A percentile compares a stretch with the other conserved stretches of the same genome.
Conservation (phyloP, 164 flowering plant species). For the Echeveria elegans region DNA sequence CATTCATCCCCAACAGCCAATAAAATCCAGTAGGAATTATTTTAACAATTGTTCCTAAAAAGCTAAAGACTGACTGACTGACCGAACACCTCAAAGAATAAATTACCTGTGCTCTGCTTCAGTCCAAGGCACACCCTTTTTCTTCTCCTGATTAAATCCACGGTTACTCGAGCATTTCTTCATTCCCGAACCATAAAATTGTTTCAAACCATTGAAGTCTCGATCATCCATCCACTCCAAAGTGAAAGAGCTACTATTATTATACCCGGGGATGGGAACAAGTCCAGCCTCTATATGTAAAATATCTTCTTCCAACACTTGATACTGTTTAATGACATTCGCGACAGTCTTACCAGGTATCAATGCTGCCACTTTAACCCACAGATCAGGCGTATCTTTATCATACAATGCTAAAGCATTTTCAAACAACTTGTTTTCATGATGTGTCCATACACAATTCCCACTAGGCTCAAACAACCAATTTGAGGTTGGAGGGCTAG, state of each 20-base stretch:
- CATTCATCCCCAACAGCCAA: neutral
- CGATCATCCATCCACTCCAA: slow-evolving; percentile 9
- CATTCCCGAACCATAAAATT: slow-evolving; percentile 17
- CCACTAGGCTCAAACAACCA: slow-evolving; percentile 1
- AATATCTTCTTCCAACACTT: slow-evolving; percentile 49
- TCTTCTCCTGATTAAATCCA: slow-evolving; percentile 35
- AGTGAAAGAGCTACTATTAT: slow-evolving; percentile 25
- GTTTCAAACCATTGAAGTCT: slow-evolving; percentile 23
- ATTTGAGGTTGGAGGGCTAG: neutral
- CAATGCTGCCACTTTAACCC: slow-evolving; percentile 53
- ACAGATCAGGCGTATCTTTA: slow-evolving; percentile 51
- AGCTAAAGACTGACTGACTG: neutral
- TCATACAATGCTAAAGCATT: slow-evolving; percentile 50
- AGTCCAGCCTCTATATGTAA: slow-evolving; percentile 57
- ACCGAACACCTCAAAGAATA: too few species aligned
- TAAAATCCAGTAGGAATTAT: neutral
- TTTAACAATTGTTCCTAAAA: neutral
- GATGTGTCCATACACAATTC: slow-evolving; percentile 35
- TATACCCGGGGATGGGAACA: slow-evolving; percentile 44
- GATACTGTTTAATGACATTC: slow-evolving; percentile 54
- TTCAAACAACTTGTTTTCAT: slow-evolving; percentile 62
- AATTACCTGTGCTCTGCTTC: slow-evolving; percentile 51
- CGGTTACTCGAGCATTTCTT: slow-evolving; percentile 21
- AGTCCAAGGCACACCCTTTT: slow-evolving; percentile 54
- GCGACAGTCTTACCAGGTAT: slow-evolving; percentile 54